Conservation (phyloP, 2,329 filamentous ascomycete species). For the Colletotrichum neosansevieriae region DNA sequence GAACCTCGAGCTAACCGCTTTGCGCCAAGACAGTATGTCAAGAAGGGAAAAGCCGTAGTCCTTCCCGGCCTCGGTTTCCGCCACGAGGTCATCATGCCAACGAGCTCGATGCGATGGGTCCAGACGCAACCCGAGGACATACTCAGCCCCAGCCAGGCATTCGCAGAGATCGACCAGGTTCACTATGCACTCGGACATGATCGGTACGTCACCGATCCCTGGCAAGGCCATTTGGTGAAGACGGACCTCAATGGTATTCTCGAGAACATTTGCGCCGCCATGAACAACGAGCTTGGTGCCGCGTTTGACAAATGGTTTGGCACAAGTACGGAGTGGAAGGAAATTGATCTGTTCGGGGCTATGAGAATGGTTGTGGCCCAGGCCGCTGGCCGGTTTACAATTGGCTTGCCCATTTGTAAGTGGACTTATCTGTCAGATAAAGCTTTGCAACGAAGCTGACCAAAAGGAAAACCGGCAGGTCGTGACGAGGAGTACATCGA, state of each 20-base stretch:
- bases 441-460: too few species aligned
- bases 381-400: constrained; percentile 48
- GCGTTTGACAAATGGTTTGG: constrained; percentile 53
- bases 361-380: constrained; percentile 49
- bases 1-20: background rate
- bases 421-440: background rate
- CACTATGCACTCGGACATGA: constrained; percentile 53
- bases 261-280: constrained; percentile 49
- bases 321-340: constrained; percentile 49
- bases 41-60: constrained; percentile 55
- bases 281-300: constrained; percentile 51
- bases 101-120: constrained; percentile 54
- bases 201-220: constrained; percentile 49
- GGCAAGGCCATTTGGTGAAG: constrained; percentile 52
- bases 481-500: constrained; percentile 51
- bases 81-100: constrained; percentile 57
- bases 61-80: constrained; percentile 55
- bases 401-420: constrained; percentile 49
- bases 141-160: constrained; percentile 50
- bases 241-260: constrained; percentile 50
- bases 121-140: constrained; percentile 53
- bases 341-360: constrained; percentile 46
- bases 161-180: constrained; percentile 53
- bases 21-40: constrained; percentile 51
- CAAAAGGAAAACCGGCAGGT: constrained; percentile 39